Evolutionary conservation across 2,329 filamentous ascomycete species (phyloP), one percentile per base, ranked within the genome.

Genomic region (Alternaria panax): DNA sequence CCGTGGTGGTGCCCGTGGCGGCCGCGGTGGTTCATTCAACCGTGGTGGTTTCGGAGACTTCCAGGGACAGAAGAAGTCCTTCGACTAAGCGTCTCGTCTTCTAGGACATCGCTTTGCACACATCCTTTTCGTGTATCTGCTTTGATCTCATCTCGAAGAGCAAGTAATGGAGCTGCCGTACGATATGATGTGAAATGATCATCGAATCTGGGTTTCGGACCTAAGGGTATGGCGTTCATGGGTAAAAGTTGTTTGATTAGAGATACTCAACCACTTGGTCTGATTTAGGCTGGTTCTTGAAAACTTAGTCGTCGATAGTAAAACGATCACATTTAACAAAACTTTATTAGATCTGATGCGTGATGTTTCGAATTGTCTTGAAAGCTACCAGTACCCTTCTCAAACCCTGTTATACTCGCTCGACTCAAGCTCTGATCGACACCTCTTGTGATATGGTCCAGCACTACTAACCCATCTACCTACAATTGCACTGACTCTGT

Each of bases 41-140:
- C 80, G 81, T 68, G 82, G 81, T 60, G 86, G 86, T 72, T 86
- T 88, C 71, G 84, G 87, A 60, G 86, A 89, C 75, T 92, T 90
- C 84, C 83, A 87, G 80, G 92, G 92, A 80, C 90, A 88, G 83
- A 95, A 93, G 88, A 88, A 87, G 77, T 91, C 88, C 66, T 92
- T 92, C 48, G 69, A 72, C 78, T 78, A 78, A 65, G 57, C 54
- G 51, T 51, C 46, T 62, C 54, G 51, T 51, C 46, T 62, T 36
- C 20, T 28, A 27, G 25, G 30, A 27, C 30, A 25, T 22, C 58
- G 38, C 55, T 56, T 52, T 30, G 25, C 48, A 40, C 38, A 52
- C 48, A n/a, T n/a, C n/a, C 30, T 45, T 64, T 64, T 63, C 46
- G 41, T 62, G 60, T 66, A 59, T 66, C 25, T 67, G 63, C 47